These are phyloP conservation scores for Fusarium multiceps DNA, from an alignment of 2,329 filamentous ascomycete species.

Conservation along the genomic window DNA sequence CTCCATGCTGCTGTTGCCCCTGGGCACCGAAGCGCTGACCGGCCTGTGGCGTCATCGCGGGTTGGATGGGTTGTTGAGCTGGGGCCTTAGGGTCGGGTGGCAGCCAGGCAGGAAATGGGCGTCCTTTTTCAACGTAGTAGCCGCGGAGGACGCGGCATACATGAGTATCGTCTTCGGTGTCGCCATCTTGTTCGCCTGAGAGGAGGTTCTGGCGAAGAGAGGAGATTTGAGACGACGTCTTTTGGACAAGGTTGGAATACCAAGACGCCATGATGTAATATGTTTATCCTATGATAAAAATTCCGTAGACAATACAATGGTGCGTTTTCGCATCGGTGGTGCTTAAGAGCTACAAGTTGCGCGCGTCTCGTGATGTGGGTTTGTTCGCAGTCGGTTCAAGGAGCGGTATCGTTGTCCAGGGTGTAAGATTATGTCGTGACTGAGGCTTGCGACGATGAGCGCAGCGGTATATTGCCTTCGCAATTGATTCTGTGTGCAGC, in stretches of 20 bases:
- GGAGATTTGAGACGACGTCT: conserved; percentile 72
- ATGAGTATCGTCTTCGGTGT: conserved; percentile 90
- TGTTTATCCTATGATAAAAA: neutral
- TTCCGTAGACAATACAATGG: neutral
- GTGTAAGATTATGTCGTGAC: neutral
- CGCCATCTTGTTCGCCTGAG: conserved; percentile 72
- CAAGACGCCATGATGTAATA: conserved; percentile 76
- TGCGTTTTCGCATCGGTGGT: conserved; percentile 10
- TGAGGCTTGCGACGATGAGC: neutral
- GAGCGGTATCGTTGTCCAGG: conserved; percentile 3
- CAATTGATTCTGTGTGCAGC: conserved; percentile 18
- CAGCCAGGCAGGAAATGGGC: conserved; percentile 85
- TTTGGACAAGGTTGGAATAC: conserved; percentile 78
- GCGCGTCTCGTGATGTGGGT: conserved; percentile 13
- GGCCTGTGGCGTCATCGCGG: conserved; percentile 64
- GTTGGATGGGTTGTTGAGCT: conserved; percentile 63
- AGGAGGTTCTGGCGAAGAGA: conserved; percentile 77
- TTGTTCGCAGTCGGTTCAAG: conserved; percentile 5
- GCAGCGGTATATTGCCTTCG: neutral
- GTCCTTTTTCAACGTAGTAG: conserved; percentile 92
- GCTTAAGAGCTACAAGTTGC: neutral
- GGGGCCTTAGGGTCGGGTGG: conserved; percentile 82
- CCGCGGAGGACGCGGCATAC: conserved; percentile 91
- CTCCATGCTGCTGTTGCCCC: conserved; percentile 48
- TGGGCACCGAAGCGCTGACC: conserved; percentile 65